Evolutionary conservation across 768 basidiomycete genomes (phyloP).

Genomic region (Hydnomerulius pinastri): DNA sequence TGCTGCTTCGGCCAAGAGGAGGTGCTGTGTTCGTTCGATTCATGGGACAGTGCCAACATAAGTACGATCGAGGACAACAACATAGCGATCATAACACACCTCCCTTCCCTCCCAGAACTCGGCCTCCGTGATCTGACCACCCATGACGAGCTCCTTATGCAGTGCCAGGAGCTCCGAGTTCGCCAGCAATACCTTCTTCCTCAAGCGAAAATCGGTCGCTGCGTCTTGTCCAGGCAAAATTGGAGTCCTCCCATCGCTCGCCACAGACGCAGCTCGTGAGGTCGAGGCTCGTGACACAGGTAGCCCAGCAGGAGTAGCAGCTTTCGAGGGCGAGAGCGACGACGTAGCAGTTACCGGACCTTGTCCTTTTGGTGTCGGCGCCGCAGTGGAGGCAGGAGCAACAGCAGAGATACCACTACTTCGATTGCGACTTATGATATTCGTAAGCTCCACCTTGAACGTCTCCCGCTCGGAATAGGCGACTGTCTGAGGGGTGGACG

Average conservation of each 20-base stretch:
- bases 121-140: constrained; percentile 81
- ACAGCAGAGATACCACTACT: constrained; percentile 31
- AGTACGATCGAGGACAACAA: constrained; percentile 15
- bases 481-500: constrained; percentile 54
- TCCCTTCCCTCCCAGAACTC: constrained; percentile 99
- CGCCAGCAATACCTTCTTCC: constrained; percentile 77
- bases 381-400: constrained; percentile 20
- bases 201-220: constrained; percentile 66
- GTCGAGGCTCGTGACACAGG: constrained; percentile 45
- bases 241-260: constrained; percentile 54
- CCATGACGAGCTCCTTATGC: constrained; percentile 87
- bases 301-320: constrained; percentile 33
- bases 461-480: constrained; percentile 75
- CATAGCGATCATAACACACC: no score
- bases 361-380: constrained; percentile 27
- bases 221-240: constrained; percentile 60
- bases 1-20: constrained; percentile 75
- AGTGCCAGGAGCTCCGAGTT: constrained; percentile 77
- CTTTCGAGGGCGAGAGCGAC: constrained; percentile 20
- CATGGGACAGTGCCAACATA: constrained; percentile 16
- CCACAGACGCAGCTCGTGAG: constrained; percentile 65
- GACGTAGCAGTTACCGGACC: constrained; percentile 21
- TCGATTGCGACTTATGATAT: constrained; percentile 76
- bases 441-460: constrained; percentile 80
- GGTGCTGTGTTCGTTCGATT: constrained; percentile 49